Evolutionary conservation across 1,284 basidiomycete genomes (phyloP), one percentile per base, ranked within the genome.

Genomic region (Ganoderma sinense): DNA sequence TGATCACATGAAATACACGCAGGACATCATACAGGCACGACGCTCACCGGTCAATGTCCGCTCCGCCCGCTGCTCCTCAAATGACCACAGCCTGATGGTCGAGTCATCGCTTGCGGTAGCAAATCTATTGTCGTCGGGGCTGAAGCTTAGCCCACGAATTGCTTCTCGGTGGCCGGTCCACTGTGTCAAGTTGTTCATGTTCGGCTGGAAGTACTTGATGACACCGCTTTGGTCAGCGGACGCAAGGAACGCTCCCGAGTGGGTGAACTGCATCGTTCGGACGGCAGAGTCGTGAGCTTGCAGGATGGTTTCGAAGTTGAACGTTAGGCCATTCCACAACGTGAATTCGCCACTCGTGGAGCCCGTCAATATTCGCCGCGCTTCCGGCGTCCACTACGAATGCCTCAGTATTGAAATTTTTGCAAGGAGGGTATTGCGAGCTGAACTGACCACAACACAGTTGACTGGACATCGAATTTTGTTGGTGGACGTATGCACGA

Each of bases 291-390:
- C 97, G 83, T 99, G 98, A 0, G 97, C 97, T 82, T 98, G 97
- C 55, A 99, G 89, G 77, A 99, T 99, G 0, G 97, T 98, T 81
- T 99, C 97, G 80, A 99, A 99, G 84, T 99, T 99, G 90, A 99
- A 99, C 0, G 97, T 99, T 40, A 98, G 86, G 23, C 97, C 97
- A 78, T 99, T 99, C 97, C 98, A 99, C 6, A 99, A 88, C 0
- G 97, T 99, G 82, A 99, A 99, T 82, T 99, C 97, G 66, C 98
- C 98, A 74, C 94, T 96, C 36, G 97, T 97, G 20, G 97, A 97
- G 31, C 97, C 97, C 0, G 98, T 99, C 58, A 99, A 84, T 36
- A 99, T 86, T 6, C 97, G 91, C 31, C 97, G 88, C 56, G 93
- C 96, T 82, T 99, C 97, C 0, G 97, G 97, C 39, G 97, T 98